phyloP scores from a whole-genome alignment of 306 rosid species.

The Coriaria nepalensis region DNA sequence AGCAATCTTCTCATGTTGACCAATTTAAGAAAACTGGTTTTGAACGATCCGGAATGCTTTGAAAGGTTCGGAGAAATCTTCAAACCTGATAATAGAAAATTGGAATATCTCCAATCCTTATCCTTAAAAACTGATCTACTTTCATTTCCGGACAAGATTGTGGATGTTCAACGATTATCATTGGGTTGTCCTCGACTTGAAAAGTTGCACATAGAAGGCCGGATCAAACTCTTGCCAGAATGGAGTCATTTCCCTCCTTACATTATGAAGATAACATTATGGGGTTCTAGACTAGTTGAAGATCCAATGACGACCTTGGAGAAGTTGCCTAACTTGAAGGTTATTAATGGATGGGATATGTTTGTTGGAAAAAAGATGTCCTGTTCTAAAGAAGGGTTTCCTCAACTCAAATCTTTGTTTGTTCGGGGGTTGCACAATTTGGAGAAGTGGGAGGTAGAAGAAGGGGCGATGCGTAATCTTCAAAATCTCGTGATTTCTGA shows the following conservation, averaged over 20 bases:
- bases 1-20: conserved; percentile 18
- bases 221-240: conserved; percentile 4
- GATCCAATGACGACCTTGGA: conserved; percentile 31
- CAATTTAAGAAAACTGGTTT: conserved; percentile 30
- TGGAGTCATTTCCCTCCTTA: conserved; percentile 5
- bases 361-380: conserved; percentile 23
- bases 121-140: conserved; percentile 18
- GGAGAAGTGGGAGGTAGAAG: conserved; percentile 36
- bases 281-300: conserved; percentile 20
- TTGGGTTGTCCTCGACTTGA: conserved; percentile 26
- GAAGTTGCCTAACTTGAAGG: conserved; percentile 30
- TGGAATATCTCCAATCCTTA: conserved; percentile 28
- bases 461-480: conserved; percentile 25
- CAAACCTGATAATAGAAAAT: conserved; percentile 9
- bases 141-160: conserved; percentile 23
- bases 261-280: conserved; percentile 27
- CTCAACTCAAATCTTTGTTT: conserved; percentile 21
- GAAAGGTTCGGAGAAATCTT: conserved; percentile 20
- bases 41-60: conserved; percentile 8
- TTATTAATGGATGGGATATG: conserved; percentile 24
- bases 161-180: conserved; percentile 19
- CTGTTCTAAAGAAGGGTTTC: conserved; percentile 32
- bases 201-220: too few relatives aligned
- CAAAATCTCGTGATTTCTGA: conserved; percentile 12
- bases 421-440: conserved; percentile 16